Evolutionary conservation across 192 early-diverging fungal species (phyloP).

Genomic region (Helicostylum pulchrum): DNA sequence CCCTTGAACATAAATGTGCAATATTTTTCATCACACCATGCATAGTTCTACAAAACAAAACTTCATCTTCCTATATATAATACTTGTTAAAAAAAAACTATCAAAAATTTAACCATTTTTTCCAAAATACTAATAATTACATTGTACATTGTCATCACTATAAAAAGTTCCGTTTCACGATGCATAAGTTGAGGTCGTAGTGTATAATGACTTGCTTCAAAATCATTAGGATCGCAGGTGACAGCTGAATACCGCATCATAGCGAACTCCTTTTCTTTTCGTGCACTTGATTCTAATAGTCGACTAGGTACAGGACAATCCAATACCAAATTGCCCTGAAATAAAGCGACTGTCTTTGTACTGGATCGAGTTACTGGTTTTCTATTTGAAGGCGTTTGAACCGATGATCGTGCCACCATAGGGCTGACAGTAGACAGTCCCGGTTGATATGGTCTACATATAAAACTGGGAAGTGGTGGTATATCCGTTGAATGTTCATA

Average conservation of each 20-base stretch:
- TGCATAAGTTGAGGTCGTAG: conserved; percentile 60
- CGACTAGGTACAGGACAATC: conserved; percentile 68
- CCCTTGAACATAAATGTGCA: conserved; percentile 78
- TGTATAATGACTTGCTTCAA: conserved; percentile 70
- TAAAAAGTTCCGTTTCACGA: conserved; percentile 72
- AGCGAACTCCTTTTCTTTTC: conserved; percentile 78
- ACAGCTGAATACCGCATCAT: conserved; percentile 93
- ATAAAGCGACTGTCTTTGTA: conserved; percentile 57
- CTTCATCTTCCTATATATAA: conserved; percentile 81
- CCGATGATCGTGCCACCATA: conserved; percentile 2
- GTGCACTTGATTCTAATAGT: conserved; percentile 52
- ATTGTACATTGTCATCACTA: conserved; percentile 84
- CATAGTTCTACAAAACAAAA: conserved; percentile 87
- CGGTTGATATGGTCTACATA: conserved; percentile 6
- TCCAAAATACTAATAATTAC: conserved; percentile 31
- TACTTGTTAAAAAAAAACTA: conserved; percentile 20
- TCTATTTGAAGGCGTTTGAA: background rate
- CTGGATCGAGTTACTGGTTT: conserved; percentile 6
- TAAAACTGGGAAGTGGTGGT: background rate
- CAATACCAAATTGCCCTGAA: conserved; percentile 69
- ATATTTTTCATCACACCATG: conserved; percentile 90
- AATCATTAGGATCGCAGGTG: conserved; percentile 86
- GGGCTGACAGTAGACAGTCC: background rate
- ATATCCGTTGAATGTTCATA: too few relatives aligned
- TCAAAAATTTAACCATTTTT: conserved; percentile 54